Conservation (phyloP, 108 stramenopile species). For the Schizochytrium sp. region DNA sequence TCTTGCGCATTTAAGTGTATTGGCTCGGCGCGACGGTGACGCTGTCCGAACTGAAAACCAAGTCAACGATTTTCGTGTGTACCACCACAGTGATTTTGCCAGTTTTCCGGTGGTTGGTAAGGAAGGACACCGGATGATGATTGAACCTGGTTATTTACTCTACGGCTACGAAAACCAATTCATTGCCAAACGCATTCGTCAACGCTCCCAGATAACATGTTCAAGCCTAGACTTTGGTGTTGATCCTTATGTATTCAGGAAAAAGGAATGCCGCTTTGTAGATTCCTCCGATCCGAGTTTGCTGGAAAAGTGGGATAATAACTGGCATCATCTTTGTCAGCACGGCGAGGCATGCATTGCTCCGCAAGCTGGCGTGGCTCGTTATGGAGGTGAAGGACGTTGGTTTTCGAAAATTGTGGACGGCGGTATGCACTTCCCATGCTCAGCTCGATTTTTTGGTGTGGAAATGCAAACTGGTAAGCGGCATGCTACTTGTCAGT, state of each 20-base stretch:
- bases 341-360: neutral
- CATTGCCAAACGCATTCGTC: neutral
- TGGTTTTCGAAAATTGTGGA: neutral
- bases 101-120: neutral
- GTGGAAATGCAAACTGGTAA: neutral
- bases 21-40: too few relatives aligned
- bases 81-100: neutral
- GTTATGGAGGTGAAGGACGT: neutral
- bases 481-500: neutral
- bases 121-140: neutral
- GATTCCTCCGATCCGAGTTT: neutral
- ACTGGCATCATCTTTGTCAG: neutral
- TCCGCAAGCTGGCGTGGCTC: neutral
- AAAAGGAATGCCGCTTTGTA: slow-evolving; percentile 9
- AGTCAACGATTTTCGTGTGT: neutral
- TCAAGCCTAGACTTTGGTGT: neutral
- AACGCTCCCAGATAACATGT: neutral
- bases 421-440: neutral
- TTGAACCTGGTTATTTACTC: neutral
- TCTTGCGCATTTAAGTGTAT: too few relatives aligned
- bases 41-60: too few relatives aligned
- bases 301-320: neutral
- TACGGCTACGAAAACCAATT: neutral
- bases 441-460: neutral
- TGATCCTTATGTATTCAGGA: neutral